phyloP scores from a whole-genome alignment of 345 rosid species.

The Populus tremula region DNA sequence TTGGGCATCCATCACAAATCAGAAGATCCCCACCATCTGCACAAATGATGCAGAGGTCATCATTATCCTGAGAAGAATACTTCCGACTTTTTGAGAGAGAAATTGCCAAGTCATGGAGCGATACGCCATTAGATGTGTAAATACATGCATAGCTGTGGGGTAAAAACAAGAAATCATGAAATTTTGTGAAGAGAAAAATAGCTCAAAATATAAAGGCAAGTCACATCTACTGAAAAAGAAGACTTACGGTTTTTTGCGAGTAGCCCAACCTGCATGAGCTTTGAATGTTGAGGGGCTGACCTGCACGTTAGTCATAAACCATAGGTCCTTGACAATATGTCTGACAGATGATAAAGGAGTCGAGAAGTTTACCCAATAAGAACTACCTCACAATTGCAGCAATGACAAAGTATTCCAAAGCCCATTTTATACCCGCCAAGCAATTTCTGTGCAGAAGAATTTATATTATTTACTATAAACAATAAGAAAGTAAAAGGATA shows the following conservation, averaged over 20 bases:
- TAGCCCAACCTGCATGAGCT: constrained; percentile 39
- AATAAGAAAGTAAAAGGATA: constrained; percentile 22
- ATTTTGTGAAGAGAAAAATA: neutral
- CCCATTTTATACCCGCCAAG: constrained; percentile 35
- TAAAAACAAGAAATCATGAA: neutral
- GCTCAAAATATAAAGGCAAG: neutral
- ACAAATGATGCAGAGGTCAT: constrained; percentile 80
- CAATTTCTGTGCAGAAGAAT: constrained; percentile 36
- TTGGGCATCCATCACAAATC: constrained; percentile 95
- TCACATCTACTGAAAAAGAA: neutral
- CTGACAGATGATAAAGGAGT: neutral
- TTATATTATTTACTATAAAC: constrained; percentile 26
- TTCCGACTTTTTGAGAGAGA: constrained; percentile 77
- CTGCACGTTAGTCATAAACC: constrained; percentile 11
- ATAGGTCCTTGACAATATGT: neutral
- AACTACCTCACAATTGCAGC: constrained; percentile 32
- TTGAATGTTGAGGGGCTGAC: constrained; percentile 36
- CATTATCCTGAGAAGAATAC: constrained; percentile 80
- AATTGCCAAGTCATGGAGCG: constrained; percentile 93
- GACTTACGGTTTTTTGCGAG: constrained; percentile 32
- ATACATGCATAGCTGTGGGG: constrained; percentile 79
- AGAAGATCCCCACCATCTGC: constrained; percentile 94
- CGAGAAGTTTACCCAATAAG: neutral
- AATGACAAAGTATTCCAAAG: constrained; percentile 26
- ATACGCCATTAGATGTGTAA: constrained; percentile 93